Evolutionary conservation across 257 asterid genomes (phyloP).

Genomic region (Anisodus acutangulus): DNA sequence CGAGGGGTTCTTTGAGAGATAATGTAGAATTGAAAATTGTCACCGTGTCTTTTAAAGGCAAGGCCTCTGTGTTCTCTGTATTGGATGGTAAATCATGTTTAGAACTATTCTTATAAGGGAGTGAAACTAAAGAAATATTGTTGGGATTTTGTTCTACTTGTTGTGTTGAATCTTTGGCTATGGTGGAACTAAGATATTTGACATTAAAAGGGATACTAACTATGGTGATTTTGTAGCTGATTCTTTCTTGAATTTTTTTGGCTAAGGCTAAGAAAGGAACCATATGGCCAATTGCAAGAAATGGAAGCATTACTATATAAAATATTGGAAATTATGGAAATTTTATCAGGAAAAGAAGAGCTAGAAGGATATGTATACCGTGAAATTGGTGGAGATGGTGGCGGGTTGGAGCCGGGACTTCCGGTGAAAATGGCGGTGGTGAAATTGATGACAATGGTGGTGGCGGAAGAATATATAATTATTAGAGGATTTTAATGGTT

Average conservation of each 20-base stretch:
- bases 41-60: constrained; percentile 52
- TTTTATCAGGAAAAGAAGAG: background rate
- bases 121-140: constrained; percentile 49
- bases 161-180: constrained; percentile 28
- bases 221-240: constrained; percentile 54
- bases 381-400: background rate
- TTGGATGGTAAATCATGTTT: constrained; percentile 72
- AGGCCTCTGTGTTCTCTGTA: constrained; percentile 73
- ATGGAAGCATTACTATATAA: constrained; percentile 67
- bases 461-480: too few relatives aligned
- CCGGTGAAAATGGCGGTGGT: too few relatives aligned
- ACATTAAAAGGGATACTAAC: constrained; percentile 65
- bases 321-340: background rate
- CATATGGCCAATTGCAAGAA: constrained; percentile 71
- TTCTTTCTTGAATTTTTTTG: constrained; percentile 43
- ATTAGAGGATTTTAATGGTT: too few relatives aligned
- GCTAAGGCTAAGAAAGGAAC: constrained; percentile 65
- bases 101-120: constrained; percentile 52
- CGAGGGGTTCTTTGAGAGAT: constrained; percentile 50
- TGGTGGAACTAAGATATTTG: constrained; percentile 53
- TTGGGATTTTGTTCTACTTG: constrained; percentile 32
- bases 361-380: background rate
- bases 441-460: too few relatives aligned
- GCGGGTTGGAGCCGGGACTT: too few relatives aligned
- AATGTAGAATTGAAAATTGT: constrained; percentile 53